Evolutionary conservation across 2,329 filamentous ascomycete genomes (phyloP).

Genomic region (Talaromyces islandicus): DNA sequence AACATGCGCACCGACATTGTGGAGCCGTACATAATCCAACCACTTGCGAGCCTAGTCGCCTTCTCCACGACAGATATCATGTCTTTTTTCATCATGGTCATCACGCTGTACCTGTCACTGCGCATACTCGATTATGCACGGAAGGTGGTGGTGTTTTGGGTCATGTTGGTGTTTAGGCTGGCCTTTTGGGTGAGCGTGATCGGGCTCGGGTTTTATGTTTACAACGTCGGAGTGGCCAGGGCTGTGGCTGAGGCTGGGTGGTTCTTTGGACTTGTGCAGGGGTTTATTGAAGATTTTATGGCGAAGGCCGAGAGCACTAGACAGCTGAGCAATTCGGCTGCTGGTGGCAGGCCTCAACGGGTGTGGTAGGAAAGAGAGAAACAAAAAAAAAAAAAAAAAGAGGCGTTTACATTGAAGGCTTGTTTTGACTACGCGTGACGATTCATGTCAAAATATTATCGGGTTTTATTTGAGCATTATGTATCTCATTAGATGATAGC

Average conservation of each 20-base stretch:
- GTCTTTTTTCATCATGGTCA: conserved; percentile 44
- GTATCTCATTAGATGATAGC: background rate
- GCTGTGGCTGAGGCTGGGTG: conserved; percentile 35
- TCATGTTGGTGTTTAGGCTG: conserved; percentile 58
- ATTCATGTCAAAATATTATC: background rate
- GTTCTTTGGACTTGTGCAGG: conserved; percentile 60
- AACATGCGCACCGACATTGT: conserved; percentile 32
- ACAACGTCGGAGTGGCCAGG: conserved; percentile 30
- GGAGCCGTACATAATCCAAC: conserved; percentile 45
- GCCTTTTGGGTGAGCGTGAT: conserved; percentile 59
- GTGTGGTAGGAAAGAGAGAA: background rate
- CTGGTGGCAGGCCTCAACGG: background rate
- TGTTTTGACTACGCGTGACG: background rate
- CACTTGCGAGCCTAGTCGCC: conserved; percentile 29
- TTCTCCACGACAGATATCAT: conserved; percentile 29
- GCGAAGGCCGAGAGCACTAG: conserved; percentile 8
- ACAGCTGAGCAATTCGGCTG: background rate
- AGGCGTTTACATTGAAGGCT: background rate
- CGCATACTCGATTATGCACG: conserved; percentile 64
- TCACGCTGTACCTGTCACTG: conserved; percentile 58
- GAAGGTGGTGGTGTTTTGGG: conserved; percentile 70
- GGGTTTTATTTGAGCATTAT: background rate
- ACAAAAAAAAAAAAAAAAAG: background rate
- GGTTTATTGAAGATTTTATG: conserved; percentile 55
- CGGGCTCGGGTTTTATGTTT: conserved; percentile 51